Base-by-base conservation (phyloP, 2,329 filamentous ascomycete species). In the Chaetomium sp. region DNA sequence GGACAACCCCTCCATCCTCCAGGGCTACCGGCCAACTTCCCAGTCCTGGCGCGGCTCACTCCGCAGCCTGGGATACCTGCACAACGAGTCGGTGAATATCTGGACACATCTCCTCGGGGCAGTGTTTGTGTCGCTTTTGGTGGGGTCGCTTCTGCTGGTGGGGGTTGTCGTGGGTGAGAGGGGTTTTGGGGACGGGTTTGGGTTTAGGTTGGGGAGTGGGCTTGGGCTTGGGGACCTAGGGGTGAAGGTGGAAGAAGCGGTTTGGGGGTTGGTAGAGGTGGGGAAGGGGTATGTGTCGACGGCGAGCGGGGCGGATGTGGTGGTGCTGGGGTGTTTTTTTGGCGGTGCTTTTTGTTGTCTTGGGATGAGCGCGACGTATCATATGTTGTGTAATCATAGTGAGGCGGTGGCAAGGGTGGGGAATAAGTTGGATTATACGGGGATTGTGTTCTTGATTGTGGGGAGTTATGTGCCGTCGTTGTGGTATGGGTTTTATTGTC, bases 351-450 rank as follows among this genome's bases (percentile, higher is more conserved):
- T 84, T 34, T 66, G 82, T 37, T 92, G 89, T 65, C 74, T 94
- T 52, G 86, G 87, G 27, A 89, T 91, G 85, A 91, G 87, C 63
- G 87, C 90, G 5, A 88, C 86, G 2, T 99, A 85, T 68, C 94
- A 99, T 69, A 81, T 88, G 1, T 80, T 96, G 48, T 84, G 79
- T 27, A 96, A 96, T 62, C 94, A 99, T 70, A 94, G 88, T 14
- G 81, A 84, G 40, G 72, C 73, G 1, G 89, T 96, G 11, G 85
- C 87, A 2, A 85, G 82, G 59, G 88, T 90, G 76, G 91, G 91
- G 9, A 97, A 97, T 69, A 89, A 95, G 70, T 75, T 97, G 55
- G 94, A 99, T 69, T 97, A 99, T 69, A 82, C 92, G 5, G 94
- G 94, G 6, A 99, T 99, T 64, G 89, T 97, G 35, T 82, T 86